These are phyloP conservation scores for Gracilaria gracilis DNA, from an alignment of 23 red algal species.

Conservation along the genomic window DNA sequence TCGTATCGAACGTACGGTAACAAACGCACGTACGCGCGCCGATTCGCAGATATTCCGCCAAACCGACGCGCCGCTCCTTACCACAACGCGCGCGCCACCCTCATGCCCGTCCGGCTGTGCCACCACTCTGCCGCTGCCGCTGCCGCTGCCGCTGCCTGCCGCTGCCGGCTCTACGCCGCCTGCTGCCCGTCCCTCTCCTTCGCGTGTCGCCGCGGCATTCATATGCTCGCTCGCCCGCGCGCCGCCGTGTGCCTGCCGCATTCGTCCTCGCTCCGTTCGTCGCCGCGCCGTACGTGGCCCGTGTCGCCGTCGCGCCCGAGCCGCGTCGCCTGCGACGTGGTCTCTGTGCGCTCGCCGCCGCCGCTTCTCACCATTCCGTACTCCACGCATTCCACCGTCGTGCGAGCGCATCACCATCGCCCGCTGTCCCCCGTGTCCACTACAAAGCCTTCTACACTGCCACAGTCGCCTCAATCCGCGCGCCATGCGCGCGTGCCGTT, in stretches of 20 bases:
- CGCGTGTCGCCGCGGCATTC: no score
- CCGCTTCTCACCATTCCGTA: constrained; percentile 41
- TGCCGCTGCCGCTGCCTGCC: no score
- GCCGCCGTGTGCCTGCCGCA: no score
- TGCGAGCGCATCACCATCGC: neutral
- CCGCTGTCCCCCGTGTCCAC: constrained; percentile 38
- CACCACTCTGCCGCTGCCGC: no score
- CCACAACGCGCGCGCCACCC: neutral
- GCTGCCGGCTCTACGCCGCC: no score
- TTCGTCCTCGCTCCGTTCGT: no score
- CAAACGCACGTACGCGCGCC: no score
- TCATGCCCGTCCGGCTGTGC: no score
- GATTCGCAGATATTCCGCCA: constrained; percentile 4
- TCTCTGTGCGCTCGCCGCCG: neutral
- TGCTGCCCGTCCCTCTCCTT: no score
- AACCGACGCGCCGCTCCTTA: neutral
- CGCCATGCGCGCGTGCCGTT: constrained; percentile 17
- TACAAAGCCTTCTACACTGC: neutral
- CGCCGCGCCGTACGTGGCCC: neutral
- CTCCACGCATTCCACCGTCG: neutral
- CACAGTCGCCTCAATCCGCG: neutral
- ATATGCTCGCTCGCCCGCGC: neutral
- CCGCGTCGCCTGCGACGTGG: neutral
- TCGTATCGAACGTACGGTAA: no score
- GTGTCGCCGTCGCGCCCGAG: no score